Evolutionary conservation across 2,329 filamentous ascomycete genomes (phyloP).

Genomic region (Beauveria sp.): DNA sequence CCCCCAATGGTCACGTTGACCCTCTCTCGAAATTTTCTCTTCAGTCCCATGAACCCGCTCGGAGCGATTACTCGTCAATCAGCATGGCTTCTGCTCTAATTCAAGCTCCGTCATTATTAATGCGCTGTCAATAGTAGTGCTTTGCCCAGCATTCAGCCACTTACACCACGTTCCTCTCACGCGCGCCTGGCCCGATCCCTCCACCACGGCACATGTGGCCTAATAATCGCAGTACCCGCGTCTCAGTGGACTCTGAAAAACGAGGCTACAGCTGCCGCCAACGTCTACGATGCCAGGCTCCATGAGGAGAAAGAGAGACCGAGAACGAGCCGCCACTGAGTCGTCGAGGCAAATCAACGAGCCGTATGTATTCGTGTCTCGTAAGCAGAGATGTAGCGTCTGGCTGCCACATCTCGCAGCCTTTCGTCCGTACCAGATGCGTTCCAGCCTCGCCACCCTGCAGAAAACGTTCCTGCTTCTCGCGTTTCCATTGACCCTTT

Average conservation of each 20-base stretch:
- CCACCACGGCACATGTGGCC: background rate
- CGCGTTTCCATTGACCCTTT: no score
- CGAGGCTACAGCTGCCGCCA: conserved; percentile 6
- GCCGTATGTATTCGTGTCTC: background rate
- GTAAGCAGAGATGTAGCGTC: background rate
- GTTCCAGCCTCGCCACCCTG: background rate
- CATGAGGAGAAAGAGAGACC: no score
- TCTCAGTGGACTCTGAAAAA: background rate
- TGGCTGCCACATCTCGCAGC: background rate
- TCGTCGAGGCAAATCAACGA: background rate
- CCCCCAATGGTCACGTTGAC: conserved; percentile 5
- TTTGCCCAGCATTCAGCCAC: background rate
- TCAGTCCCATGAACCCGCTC: background rate
- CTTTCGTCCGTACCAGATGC: background rate
- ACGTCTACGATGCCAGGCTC: background rate
- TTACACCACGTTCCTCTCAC: background rate
- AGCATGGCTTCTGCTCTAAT: no score
- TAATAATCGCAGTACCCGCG: background rate
- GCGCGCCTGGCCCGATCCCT: background rate
- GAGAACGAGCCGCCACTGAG: no score
- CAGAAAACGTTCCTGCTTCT: background rate
- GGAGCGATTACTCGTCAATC: background rate
- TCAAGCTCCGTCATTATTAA: background rate
- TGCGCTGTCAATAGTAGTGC: background rate
- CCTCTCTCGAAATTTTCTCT: background rate